These are phyloP conservation scores for Annulohypoxylon moriforme DNA, from an alignment of 495 filamentous ascomycete species.

Conservation along the genomic window DNA sequence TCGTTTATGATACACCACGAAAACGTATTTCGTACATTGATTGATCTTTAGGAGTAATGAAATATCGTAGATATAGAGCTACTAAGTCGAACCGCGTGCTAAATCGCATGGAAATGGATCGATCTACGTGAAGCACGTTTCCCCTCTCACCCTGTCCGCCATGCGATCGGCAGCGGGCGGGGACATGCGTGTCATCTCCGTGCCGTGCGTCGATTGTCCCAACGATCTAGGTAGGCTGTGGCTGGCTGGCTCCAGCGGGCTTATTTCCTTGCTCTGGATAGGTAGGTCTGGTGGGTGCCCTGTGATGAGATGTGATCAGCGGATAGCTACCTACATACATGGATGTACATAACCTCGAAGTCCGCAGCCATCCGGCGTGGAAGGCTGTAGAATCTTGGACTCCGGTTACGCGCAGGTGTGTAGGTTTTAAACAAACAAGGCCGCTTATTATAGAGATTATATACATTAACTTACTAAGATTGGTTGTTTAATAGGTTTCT, in stretches of 20 bases:
- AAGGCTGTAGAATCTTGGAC: background rate
- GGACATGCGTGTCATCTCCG: slow-evolving; percentile 2
- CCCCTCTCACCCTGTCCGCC: background rate
- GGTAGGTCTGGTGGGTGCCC: too few species aligned
- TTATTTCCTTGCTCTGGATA: background rate
- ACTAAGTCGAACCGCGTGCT: too few species aligned
- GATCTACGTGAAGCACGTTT: background rate
- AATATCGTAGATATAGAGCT: background rate
- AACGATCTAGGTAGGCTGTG: background rate
- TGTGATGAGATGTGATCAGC: background rate
- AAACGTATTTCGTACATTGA: background rate
- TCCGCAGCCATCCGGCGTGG: background rate
- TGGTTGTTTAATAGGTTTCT: background rate
- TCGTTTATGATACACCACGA: background rate
- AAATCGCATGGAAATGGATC: too few species aligned
- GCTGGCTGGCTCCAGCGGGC: background rate
- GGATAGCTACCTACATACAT: background rate
- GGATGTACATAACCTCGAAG: background rate
- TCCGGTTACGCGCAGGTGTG: background rate
- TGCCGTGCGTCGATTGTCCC: background rate
- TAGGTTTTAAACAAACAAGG: background rate
- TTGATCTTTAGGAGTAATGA: background rate
- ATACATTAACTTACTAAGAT: too few species aligned
- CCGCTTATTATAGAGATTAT: background rate
- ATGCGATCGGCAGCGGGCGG: background rate